Percentiles rank a stretch among this genome's conserved stretches.
These are phyloP conservation scores for Ogataea parapolymorpha DNA, from an alignment of 805 yeast species.

Conservation along the genomic window DNA sequence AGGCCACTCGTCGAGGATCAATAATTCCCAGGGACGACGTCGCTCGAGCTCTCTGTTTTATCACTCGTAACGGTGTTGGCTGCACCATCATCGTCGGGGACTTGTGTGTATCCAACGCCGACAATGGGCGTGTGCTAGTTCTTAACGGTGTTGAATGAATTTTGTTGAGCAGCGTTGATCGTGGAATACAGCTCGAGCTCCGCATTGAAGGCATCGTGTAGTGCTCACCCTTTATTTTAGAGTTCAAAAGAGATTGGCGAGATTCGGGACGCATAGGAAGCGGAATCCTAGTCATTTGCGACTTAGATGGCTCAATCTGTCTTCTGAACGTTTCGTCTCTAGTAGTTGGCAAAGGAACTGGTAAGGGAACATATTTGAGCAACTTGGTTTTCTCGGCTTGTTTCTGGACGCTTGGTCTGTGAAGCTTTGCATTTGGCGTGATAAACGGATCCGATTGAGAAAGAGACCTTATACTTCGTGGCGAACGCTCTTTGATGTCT, in stretches of 20 bases:
- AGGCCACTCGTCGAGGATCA: conserved; percentile 7
- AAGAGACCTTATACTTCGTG: not conserved
- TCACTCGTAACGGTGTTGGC: conserved; percentile 22
- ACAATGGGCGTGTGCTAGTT: conserved; percentile 1
- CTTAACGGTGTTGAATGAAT: conserved; percentile 1
- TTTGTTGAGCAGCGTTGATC: not conserved
- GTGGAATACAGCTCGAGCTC: conserved; percentile 6
- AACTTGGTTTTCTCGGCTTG: conserved; percentile 14
- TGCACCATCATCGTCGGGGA: conserved; percentile 14
- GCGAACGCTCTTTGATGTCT: conserved; percentile 1
- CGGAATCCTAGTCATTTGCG: conserved; percentile 22
- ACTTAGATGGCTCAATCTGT: conserved; percentile 1
- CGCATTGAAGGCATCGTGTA: conserved; percentile 1
- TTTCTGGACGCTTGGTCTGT: conserved; percentile 10
- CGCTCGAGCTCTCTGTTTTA: conserved; percentile 23
- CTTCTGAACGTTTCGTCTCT: not conserved
- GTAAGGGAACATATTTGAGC: conserved; percentile 25
- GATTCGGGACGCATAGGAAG: conserved; percentile 28
- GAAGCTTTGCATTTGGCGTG: conserved; percentile 26
- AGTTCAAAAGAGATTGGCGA: conserved; percentile 18
- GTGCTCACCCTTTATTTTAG: conserved; percentile 6
- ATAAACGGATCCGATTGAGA: conserved; percentile 30
- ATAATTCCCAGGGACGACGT: conserved; percentile 20
- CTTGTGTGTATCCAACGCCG: conserved; percentile 1
- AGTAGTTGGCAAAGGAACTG: conserved; percentile 26